Base-by-base conservation (phyloP, 352 stramenopile species). In the Pythium monospermum region DNA sequence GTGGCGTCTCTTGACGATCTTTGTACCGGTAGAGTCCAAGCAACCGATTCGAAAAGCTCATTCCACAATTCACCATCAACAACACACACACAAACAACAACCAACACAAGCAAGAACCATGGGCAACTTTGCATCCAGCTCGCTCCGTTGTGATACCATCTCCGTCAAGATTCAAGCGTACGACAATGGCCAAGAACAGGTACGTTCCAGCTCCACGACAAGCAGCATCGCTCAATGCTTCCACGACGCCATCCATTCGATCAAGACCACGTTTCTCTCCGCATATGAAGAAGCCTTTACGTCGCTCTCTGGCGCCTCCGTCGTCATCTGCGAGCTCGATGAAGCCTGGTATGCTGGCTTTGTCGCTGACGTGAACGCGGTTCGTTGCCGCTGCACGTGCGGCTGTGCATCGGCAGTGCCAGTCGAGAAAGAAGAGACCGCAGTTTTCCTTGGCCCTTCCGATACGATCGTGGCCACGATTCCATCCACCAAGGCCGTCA, bases 111-210 rank as follows among this genome's bases (percentile, higher is more conserved):
- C 41, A 53, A 25, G 21, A 59, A 48, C 27, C 38, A 86, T 84
- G 72, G 68, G 71, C 61, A 81, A 79, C 66, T 59, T 68, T 21
- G 36, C 59, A 22, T 86, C 66, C 22, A 68, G 52, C 12, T 31
- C 49, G 28, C 47, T 67, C 19, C 27, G 35, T 38, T 30, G 16
- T 13, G 56, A 62, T 40, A 50, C 54, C 19, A 15, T 45, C 22
- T 23, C 36, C 13, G 38, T 64, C 59, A 18, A 61, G 65, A 45
- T 41, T 48, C 22, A 23, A 62, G 6, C 30, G 69, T 12, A n/a
- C 37, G 50, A 66, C 48, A 49, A 61, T 4, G 37, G 65, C 57
- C 49, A 66, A 43, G 59, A 66, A 35, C 61, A 79, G 49, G 45
- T 52, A 61, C 33, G 53, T 61, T 38, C 38, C 37, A n/a, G 21